Percentiles rank a stretch among this genome's conserved stretches.
Conservation (phyloP, 768 basidiomycete species). For the Lanmaoa rubissima region DNA sequence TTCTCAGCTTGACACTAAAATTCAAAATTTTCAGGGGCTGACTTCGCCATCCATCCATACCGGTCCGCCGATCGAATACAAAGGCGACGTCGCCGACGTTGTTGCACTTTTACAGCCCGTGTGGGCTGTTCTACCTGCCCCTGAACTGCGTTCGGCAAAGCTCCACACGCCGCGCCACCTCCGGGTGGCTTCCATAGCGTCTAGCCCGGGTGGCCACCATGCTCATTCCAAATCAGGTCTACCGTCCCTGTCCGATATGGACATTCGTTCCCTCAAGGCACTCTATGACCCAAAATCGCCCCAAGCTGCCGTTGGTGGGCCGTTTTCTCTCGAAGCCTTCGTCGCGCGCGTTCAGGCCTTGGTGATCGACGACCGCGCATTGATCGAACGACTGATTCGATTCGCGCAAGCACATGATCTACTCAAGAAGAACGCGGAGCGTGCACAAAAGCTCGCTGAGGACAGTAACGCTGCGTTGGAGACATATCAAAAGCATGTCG, state of each 20-base stretch:
- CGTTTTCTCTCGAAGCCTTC: conserved; percentile 75
- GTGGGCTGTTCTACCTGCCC: conserved; percentile 82
- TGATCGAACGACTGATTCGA: conserved; percentile 81
- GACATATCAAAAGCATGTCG: conserved; percentile 89
- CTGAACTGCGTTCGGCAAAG: conserved; percentile 74
- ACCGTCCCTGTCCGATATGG: conserved; percentile 74
- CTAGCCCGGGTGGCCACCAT: conserved; percentile 28
- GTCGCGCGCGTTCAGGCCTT: conserved; percentile 75
- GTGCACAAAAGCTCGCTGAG: conserved; percentile 86
- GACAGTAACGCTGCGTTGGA: conserved; percentile 78
- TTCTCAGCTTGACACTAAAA: background rate
- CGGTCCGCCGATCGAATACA: conserved; percentile 30
- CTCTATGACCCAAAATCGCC: conserved; percentile 55
- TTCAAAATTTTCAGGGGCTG: conserved; percentile 20
- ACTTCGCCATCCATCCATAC: conserved; percentile 21
- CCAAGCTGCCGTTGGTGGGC: conserved; percentile 30
- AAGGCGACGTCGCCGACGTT: conserved; percentile 52
- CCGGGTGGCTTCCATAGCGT: conserved; percentile 45
- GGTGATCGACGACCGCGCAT: conserved; percentile 75
- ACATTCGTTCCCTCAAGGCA: conserved; percentile 81
- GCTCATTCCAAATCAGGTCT: conserved; percentile 29
- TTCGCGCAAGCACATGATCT: conserved; percentile 89
- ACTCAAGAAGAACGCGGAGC: conserved; percentile 88
- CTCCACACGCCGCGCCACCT: conserved; percentile 48
- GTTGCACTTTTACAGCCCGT: conserved; percentile 64